Percentiles rank a stretch among this genome's conserved stretches.
Evolutionary conservation across 495 filamentous ascomycete genomes (phyloP).

Genomic region (Talaromyces adpressus): DNA sequence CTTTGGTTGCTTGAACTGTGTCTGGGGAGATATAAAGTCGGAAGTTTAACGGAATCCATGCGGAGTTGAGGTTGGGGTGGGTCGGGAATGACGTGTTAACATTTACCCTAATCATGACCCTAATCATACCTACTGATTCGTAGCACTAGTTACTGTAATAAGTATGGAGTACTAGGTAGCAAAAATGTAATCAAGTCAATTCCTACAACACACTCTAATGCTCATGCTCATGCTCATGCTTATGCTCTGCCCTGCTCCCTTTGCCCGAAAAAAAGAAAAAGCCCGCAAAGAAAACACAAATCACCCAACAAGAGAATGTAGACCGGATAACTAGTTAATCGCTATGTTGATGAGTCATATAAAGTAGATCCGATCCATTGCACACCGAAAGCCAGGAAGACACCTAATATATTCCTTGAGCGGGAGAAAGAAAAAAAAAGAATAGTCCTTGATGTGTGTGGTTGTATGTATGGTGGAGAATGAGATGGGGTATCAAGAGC

Average conservation of each 20-base stretch:
- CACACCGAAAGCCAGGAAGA: background rate
- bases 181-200: background rate
- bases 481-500: conserved; percentile 4
- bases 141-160: too few species aligned
- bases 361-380: background rate
- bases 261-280: background rate
- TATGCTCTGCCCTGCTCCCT: background rate
- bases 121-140: background rate
- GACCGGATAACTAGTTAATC: background rate
- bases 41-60: background rate
- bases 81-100: background rate
- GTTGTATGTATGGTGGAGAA: background rate
- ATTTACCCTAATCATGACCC: background rate
- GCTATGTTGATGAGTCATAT: background rate
- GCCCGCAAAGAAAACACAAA: background rate
- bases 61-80: background rate
- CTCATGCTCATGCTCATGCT: background rate
- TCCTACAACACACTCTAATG: background rate
- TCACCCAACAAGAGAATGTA: background rate
- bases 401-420: background rate
- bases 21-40: background rate
- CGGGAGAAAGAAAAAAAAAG: background rate
- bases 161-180: too few species aligned
- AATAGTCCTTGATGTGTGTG: background rate
- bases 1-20: background rate